Conservation (phyloP, 2,329 filamentous ascomycete genomes). For the Curvularia lunata region DNA sequence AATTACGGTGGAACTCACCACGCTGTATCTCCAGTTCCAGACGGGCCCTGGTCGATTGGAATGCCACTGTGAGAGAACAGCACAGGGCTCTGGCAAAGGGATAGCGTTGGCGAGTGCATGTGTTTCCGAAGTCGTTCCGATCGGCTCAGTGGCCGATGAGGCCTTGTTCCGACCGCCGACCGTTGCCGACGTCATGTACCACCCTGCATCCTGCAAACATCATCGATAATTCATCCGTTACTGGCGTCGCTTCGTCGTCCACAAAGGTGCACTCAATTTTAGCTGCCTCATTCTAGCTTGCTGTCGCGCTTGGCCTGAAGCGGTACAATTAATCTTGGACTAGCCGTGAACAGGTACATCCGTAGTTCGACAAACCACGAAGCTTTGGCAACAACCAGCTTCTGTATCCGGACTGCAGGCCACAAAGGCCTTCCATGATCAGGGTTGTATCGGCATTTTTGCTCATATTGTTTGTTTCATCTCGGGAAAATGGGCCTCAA, state of each 20-base stretch:
- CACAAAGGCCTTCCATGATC: not conserved
- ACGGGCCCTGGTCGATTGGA: not conserved
- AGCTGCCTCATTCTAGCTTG: too few species aligned
- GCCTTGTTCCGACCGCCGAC: constrained; percentile 14
- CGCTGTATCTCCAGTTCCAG: not conserved
- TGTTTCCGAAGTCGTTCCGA: constrained; percentile 16
- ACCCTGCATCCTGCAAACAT: not conserved
- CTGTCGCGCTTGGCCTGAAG: not conserved
- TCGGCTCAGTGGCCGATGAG: constrained; percentile 7
- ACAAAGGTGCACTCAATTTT: not conserved
- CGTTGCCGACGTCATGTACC: constrained; percentile 4
- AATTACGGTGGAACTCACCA: not conserved
- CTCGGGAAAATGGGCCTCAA: not conserved
- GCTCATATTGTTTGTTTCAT: not conserved
- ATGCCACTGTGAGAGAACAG: not conserved
- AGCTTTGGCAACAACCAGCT: not conserved
- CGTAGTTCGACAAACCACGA: not conserved
- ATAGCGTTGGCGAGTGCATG: not conserved
- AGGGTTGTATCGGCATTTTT: not conserved
- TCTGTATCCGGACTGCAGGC: not conserved
- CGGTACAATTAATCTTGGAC: not conserved
- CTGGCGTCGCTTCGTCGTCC: not conserved
- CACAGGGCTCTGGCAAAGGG: not conserved
- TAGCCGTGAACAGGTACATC: too few species aligned
- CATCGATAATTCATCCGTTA: not conserved